These are phyloP conservation scores for Fusarium staphyleae DNA, from an alignment of 2,329 filamentous ascomycete genomes.

Conservation along the genomic window DNA sequence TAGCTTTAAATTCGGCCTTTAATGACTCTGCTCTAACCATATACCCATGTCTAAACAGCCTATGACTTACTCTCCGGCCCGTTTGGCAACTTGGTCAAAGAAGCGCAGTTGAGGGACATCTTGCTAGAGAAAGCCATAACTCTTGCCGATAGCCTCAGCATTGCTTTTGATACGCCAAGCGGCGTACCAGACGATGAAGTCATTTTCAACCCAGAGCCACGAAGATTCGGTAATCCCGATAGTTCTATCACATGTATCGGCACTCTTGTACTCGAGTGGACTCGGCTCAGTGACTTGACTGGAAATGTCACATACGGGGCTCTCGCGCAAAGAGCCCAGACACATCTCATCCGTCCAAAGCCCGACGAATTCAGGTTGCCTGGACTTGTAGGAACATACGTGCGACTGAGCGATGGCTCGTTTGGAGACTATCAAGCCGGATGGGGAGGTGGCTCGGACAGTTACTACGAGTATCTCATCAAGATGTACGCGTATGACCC, in stretches of 20 bases:
- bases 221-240: constrained; percentile 16
- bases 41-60: neutral
- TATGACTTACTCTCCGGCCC: constrained; percentile 26
- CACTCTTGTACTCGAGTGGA: constrained; percentile 32
- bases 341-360: constrained; percentile 24
- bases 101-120: neutral
- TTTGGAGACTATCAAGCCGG: constrained; percentile 32
- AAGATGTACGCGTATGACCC: constrained; percentile 37
- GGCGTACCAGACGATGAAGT: constrained; percentile 32
- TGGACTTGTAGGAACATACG: constrained; percentile 22
- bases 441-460: constrained; percentile 32
- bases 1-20: neutral
- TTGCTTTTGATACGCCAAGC: constrained; percentile 32
- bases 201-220: constrained; percentile 21
- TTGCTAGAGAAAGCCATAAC: constrained; percentile 1
- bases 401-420: constrained; percentile 3
- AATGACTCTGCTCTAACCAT: constrained; percentile 1
- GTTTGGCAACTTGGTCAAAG: constrained; percentile 14
- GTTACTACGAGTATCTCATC: constrained; percentile 35
- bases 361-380: constrained; percentile 22
- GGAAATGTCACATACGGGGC: constrained; percentile 22
- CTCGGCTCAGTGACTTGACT: constrained; percentile 22
- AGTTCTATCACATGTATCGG: constrained; percentile 33
- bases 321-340: constrained; percentile 22
- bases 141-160: constrained; percentile 25